Evolutionary conservation across 1,284 basidiomycete species (phyloP).

Genomic region (Tilletia walkeri): DNA sequence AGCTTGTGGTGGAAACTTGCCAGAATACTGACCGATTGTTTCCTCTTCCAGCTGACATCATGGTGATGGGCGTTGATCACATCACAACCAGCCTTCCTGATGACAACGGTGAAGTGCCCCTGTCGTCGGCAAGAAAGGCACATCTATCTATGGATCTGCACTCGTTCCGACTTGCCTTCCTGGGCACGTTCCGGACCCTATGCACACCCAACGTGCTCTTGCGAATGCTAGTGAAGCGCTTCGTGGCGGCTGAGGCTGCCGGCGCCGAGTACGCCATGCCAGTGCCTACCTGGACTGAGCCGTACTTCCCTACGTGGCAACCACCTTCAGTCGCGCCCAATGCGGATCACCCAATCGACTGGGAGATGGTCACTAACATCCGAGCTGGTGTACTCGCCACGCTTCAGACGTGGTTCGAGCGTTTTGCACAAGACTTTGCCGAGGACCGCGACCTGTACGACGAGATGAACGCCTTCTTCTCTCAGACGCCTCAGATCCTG

Average conservation of each 20-base stretch:
- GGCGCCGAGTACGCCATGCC: constrained; percentile 44
- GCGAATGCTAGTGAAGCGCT: constrained; percentile 48
- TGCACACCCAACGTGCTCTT: constrained; percentile 44
- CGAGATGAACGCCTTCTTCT: constrained; percentile 35
- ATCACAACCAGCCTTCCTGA: constrained; percentile 29
- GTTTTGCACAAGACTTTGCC: constrained; percentile 48
- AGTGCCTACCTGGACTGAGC: constrained; percentile 36
- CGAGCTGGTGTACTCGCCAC: constrained; percentile 41
- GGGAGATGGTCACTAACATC: constrained; percentile 43
- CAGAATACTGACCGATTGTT: neutral
- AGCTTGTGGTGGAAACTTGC: neutral
- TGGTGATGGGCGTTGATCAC: constrained; percentile 51
- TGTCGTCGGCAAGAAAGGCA: constrained; percentile 26
- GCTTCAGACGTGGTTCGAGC: constrained; percentile 43
- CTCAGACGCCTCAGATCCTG: neutral
- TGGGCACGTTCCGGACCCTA: constrained; percentile 44
- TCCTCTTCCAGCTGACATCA: constrained; percentile 37
- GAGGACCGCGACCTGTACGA: constrained; percentile 45
- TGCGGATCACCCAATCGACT: constrained; percentile 40
- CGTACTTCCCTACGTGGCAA: constrained; percentile 16
- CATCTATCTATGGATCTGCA: constrained; percentile 42
- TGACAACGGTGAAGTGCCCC: constrained; percentile 27
- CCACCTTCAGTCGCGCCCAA: constrained; percentile 17
- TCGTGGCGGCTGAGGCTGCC: constrained; percentile 44
- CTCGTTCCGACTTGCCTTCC: constrained; percentile 40